Conservation (phyloP, 192 early-diverging fungal species). For the Coemansia sp. region DNA sequence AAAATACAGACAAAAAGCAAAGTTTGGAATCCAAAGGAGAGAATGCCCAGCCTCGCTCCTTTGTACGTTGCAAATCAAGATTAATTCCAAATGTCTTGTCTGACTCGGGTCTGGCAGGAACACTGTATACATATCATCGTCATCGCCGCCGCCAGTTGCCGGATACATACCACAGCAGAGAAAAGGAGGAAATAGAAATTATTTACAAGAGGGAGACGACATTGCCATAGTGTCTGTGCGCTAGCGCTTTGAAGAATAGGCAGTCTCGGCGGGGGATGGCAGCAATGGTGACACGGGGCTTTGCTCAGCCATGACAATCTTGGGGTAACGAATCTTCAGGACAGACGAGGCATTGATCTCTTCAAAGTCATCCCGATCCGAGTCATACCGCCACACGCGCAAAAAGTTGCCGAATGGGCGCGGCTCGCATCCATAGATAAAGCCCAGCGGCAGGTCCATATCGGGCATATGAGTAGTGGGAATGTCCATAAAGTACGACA, state of each 20-base stretch:
- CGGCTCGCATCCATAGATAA: slow-evolving; percentile 79
- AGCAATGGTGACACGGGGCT: slow-evolving; percentile 23
- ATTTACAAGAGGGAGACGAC: neutral
- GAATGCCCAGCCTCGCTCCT: neutral
- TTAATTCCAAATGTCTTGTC: neutral
- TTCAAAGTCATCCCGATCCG: slow-evolving; percentile 38
- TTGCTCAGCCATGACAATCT: slow-evolving; percentile 19
- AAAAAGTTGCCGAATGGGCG: slow-evolving; percentile 79
- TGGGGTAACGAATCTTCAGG: slow-evolving; percentile 48
- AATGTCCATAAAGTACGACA: slow-evolving; percentile 89
- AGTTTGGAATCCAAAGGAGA: neutral
- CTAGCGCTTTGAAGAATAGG: slow-evolving; percentile 23
- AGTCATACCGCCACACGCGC: slow-evolving; percentile 44
- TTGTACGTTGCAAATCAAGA: neutral
- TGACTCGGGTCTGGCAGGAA: neutral
- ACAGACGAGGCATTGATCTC: slow-evolving; percentile 42
- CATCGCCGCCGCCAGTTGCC: neutral
- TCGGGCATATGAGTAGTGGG: slow-evolving; percentile 80
- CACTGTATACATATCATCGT: neutral
- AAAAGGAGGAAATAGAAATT: neutral
- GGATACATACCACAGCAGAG: no score
- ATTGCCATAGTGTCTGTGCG: neutral
- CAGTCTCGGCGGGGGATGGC: slow-evolving; percentile 53
- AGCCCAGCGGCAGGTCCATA: slow-evolving; percentile 80
- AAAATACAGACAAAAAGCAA: neutral